These are phyloP conservation scores for Colletotrichum paranaense DNA, from an alignment of 2,329 filamentous ascomycete genomes.

Conservation along the genomic window DNA sequence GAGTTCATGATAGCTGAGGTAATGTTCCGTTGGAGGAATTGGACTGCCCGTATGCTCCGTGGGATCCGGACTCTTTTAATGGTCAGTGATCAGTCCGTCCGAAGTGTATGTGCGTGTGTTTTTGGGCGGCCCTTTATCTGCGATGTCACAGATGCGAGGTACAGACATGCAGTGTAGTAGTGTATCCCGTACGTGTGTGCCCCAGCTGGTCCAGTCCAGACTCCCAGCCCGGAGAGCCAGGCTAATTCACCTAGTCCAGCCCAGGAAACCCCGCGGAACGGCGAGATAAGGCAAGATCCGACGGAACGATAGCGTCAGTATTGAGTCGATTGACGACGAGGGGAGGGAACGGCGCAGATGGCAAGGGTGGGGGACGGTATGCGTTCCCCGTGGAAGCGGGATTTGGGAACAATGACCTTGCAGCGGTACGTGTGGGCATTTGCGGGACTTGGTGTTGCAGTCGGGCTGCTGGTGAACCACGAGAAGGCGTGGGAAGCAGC, in stretches of 20 bases:
- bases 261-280: slow-evolving; percentile 1
- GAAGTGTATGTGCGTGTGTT: background rate
- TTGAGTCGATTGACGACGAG: background rate
- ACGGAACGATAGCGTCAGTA: background rate
- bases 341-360: background rate
- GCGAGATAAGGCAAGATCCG: slow-evolving; percentile 14
- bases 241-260: background rate
- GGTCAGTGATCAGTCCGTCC: slow-evolving; percentile 9
- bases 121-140: no score
- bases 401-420: background rate
- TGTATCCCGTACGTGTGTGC: background rate
- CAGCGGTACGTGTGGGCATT: background rate
- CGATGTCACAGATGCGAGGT: no score
- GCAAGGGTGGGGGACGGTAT: background rate
- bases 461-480: slow-evolving; percentile 12
- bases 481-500: background rate
- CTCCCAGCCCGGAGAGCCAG: no score
- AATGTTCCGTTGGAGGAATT: background rate
- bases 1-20: no score
- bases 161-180: background rate
- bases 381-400: background rate
- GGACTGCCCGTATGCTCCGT: background rate
- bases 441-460: slow-evolving; percentile 10
- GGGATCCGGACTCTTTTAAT: slow-evolving; percentile 11
- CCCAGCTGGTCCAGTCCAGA: background rate